Base-by-base conservation (phyloP, 2,329 filamentous ascomycete species). In the Fusarium odoratissimum region DNA sequence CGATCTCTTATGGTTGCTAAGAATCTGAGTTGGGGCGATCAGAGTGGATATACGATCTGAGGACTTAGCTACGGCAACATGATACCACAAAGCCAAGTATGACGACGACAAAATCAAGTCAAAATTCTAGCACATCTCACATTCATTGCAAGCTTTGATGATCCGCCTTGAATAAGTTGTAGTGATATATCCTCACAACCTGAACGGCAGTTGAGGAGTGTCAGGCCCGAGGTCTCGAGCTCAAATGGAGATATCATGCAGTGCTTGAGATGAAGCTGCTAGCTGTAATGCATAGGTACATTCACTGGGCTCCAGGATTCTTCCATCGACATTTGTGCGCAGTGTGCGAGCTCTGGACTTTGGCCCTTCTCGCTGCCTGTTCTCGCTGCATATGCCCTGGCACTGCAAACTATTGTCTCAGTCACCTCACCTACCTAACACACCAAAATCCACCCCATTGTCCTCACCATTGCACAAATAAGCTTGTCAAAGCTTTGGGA, bases 11-110 rank as follows among this genome's bases (percentile, higher is more conserved):
- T 31, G 41, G 35, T 45, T 35, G 57, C 51, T 48, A 45, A 25
- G 41, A 57, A 40, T 58, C 33, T 54, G 66, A 56, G 23, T 30
- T 25, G 44, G 46, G 28, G 49, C n/a, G n/a, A 25, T n/a, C 10
- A n/a, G 25, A 40, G 52, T 60, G 66, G 55, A 48, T 41, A 49
- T 63, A 44, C 35, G 41, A 67, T 64, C 57, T 49, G 48, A 63
- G 40, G 58, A 42, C 46, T 38, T 49, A 73, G 44, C 51, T 54
- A 48, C 17, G 41, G 54, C 38, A 42, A 41, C 41, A 60, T 46
- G 23, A 48, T 71, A 60, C 61, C 31, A 31, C 33, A 35, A 30
- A 51, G 40, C 56, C 59, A 61, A 61, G 48, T 60, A 72, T 30
- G 56, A 46, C 25, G 35, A 30, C 70, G 60, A 25, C 45, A 58